A percentile compares a stretch with the other conserved stretches of the same genome.
phyloP scores from a whole-genome alignment of 352 stramenopile species.

The Peronospora destructor region DNA sequence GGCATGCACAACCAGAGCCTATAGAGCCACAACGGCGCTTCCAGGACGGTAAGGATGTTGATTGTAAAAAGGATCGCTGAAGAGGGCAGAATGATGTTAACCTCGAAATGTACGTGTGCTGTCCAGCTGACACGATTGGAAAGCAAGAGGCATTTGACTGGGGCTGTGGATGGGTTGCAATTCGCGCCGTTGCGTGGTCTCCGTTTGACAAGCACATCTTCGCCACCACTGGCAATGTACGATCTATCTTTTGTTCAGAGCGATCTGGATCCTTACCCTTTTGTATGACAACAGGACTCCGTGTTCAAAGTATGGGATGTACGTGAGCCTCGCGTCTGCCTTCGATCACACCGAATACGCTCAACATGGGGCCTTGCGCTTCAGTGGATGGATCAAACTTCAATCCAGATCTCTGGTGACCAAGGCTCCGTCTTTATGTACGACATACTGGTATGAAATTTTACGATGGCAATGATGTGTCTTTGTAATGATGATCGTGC shows the following conservation, averaged over 20 bases:
- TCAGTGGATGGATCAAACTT: conserved; percentile 72
- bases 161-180: conserved; percentile 75
- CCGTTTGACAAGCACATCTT: conserved; percentile 83
- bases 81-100: neutral
- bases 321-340: conserved; percentile 64
- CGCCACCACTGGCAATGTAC: conserved; percentile 77
- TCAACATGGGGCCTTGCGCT: conserved; percentile 74
- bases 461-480: neutral
- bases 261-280: neutral
- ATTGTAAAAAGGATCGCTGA: neutral
- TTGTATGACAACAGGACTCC: conserved; percentile 43
- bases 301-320: conserved; percentile 83
- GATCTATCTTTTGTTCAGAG: conserved; percentile 5
- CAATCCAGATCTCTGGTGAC: conserved; percentile 70
- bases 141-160: conserved; percentile 82
- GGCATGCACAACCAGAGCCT: conserved; percentile 10
- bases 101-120: conserved; percentile 5
- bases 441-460: conserved; percentile 64
- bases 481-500: neutral
- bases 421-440: conserved; percentile 78
- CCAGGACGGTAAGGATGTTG: conserved; percentile 52
- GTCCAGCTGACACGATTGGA: conserved; percentile 63
- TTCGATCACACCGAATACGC: conserved; percentile 74
- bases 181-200: conserved; percentile 73
- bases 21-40: conserved; percentile 71